Percentiles rank a stretch among this genome's conserved stretches.
Conservation (phyloP, 176 grass and related monocot genomes). For the Canna indica region DNA sequence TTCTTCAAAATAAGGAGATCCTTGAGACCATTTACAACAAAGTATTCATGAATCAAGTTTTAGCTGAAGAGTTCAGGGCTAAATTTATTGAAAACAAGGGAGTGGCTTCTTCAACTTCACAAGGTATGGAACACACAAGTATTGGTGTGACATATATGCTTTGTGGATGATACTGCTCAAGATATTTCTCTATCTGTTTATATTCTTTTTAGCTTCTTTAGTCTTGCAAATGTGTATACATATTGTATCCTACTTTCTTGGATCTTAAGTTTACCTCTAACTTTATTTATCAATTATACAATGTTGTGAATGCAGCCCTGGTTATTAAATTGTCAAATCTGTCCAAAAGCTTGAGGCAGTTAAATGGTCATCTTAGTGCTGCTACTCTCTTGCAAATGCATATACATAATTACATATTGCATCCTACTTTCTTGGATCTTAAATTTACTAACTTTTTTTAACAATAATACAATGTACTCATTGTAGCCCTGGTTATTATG, state of each 20-base stretch:
- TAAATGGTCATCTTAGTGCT: not conserved
- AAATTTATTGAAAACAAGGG: constrained; percentile 68
- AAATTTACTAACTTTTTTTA: not conserved
- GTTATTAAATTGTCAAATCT: not conserved
- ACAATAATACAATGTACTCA: not conserved
- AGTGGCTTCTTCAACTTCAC: not conserved
- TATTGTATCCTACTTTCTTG: not conserved
- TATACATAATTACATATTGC: not conserved
- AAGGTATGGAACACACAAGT: constrained; percentile 23
- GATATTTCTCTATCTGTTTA: not conserved
- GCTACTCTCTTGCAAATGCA: not conserved
- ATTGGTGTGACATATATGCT: not conserved
- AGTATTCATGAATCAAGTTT: constrained; percentile 62
- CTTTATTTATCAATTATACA: not conserved
- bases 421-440: not conserved
- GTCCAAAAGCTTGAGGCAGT: not conserved
- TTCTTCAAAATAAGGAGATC: constrained; percentile 43
- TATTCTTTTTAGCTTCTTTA: not conserved
- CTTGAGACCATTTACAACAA: constrained; percentile 48
- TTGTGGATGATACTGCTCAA: not conserved
- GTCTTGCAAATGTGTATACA: not conserved
- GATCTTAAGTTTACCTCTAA: not conserved
- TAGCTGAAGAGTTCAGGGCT: constrained; percentile 77
- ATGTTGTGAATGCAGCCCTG: too few relatives aligned
- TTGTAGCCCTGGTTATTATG: too few relatives aligned